Conservation (phyloP, 176 grass and related monocot species). For the Puccinellia tenuiflora region DNA sequence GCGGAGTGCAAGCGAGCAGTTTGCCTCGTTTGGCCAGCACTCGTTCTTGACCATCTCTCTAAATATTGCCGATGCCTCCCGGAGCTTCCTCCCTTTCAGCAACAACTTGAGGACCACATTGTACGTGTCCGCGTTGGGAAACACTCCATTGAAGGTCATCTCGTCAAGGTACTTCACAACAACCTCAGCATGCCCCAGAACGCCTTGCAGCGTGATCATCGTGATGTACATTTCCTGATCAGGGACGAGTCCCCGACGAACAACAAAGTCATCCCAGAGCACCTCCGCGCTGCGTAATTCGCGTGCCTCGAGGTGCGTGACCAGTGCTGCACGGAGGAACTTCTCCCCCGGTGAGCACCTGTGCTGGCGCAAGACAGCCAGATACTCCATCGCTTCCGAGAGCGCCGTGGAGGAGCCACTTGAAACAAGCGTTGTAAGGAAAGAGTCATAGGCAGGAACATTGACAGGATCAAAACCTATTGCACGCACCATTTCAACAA, state of each 20-base stretch:
- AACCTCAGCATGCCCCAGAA: constrained; percentile 26
- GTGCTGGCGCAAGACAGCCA: constrained; percentile 26
- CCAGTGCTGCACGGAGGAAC: constrained; percentile 62
- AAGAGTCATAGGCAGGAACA: constrained; percentile 69
- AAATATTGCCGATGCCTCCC: constrained; percentile 52
- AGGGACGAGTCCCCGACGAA: constrained; percentile 20
- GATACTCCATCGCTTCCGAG: constrained; percentile 45
- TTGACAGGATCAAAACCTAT: constrained; percentile 54
- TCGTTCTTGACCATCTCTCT: constrained; percentile 91
- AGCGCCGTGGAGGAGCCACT: constrained; percentile 32
- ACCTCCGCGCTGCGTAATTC: constrained; percentile 21
- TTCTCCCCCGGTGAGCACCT: constrained; percentile 61
- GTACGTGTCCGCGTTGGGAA: constrained; percentile 50
- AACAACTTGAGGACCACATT: constrained; percentile 57
- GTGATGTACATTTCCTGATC: constrained; percentile 64
- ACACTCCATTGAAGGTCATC: constrained; percentile 64
- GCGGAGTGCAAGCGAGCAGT: constrained; percentile 42
- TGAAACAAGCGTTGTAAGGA: constrained; percentile 62
- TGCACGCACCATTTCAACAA: constrained; percentile 60
- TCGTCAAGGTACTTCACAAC: constrained; percentile 50
- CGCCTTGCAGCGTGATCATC: constrained; percentile 56
- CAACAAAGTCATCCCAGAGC: constrained; percentile 57
- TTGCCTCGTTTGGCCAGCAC: constrained; percentile 40
- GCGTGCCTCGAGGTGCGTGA: constrained; percentile 16
- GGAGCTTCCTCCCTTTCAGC: constrained; percentile 46